Evolutionary conservation across 1,284 basidiomycete genomes (phyloP).

Genomic region (Pseudomicrostroma phylloplanum): DNA sequence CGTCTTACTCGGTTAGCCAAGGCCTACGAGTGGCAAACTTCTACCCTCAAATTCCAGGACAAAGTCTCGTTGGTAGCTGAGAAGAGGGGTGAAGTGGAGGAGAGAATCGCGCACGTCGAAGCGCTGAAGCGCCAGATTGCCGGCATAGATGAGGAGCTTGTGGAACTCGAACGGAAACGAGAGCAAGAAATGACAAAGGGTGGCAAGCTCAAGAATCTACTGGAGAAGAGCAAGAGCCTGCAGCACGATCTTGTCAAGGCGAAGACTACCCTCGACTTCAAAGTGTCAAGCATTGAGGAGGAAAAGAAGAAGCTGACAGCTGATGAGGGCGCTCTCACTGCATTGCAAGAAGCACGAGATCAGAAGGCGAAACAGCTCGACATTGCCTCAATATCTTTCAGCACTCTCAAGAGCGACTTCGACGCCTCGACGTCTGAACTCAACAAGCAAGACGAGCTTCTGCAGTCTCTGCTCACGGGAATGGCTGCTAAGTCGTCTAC

Average conservation of each 20-base stretch:
- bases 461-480: constrained; percentile 89
- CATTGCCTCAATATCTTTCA: constrained; percentile 26
- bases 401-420: constrained; percentile 59
- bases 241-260: constrained; percentile 82
- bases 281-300: constrained; percentile 68
- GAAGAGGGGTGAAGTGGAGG: constrained; percentile 40
- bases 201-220: constrained; percentile 70
- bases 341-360: constrained; percentile 54
- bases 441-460: constrained; percentile 76
- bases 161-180: constrained; percentile 55
- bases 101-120: constrained; percentile 50
- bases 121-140: constrained; percentile 41
- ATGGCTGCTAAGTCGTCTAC: constrained; percentile 61
- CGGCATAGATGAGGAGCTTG: constrained; percentile 55
- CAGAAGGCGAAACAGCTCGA: constrained; percentile 24
- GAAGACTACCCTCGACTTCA: constrained; percentile 79
- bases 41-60: constrained; percentile 50
- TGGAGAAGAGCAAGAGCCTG: constrained; percentile 70
- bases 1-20: constrained; percentile 74
- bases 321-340: constrained; percentile 57
- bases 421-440: constrained; percentile 64
- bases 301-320: constrained; percentile 64
- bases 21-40: constrained; percentile 76
- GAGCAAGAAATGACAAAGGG: constrained; percentile 64
- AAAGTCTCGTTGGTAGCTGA: constrained; percentile 47